A percentile compares a stretch with the other conserved stretches of the same genome.
Evolutionary conservation across 805 yeast genomes (phyloP).

Genomic region (Groenewaldozyma tartarivorans): DNA sequence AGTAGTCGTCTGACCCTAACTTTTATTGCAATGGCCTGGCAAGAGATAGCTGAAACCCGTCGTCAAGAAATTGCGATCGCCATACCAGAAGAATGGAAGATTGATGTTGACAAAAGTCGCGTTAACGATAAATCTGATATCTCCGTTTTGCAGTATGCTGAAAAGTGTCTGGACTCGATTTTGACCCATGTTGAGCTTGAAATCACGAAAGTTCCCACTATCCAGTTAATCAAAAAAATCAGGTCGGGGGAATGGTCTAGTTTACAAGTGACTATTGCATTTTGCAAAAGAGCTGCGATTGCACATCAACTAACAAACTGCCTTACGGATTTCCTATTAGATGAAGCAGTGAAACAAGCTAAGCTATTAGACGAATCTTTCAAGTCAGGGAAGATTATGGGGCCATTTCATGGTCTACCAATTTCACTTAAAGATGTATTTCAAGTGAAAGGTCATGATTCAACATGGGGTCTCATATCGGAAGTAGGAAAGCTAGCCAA

Average conservation of each 20-base stretch:
- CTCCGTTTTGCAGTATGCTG: too few relatives aligned
- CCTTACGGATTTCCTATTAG: constrained; percentile 36
- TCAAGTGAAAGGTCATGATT: constrained; percentile 39
- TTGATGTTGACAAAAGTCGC: too few relatives aligned
- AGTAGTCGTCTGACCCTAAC: too few relatives aligned
- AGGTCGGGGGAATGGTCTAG: constrained; percentile 37
- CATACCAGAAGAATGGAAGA: too few relatives aligned
- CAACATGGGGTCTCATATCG: constrained; percentile 35
- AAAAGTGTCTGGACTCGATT: too few relatives aligned
- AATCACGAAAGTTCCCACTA: constrained; percentile 1
- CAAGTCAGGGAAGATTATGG: too few relatives aligned
- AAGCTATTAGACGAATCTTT: constrained; percentile 43
- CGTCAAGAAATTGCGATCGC: too few relatives aligned
- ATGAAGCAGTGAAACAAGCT: constrained; percentile 51
- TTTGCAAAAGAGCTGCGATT: constrained; percentile 41
- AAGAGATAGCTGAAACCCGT: too few relatives aligned
- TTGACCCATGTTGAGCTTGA: constrained; percentile 2
- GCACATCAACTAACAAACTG: constrained; percentile 34
- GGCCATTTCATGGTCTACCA: constrained; percentile 62
- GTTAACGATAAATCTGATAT: too few relatives aligned
- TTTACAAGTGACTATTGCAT: constrained; percentile 42
- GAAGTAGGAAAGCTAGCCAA: constrained; percentile 29
- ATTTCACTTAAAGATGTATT: constrained; percentile 47
- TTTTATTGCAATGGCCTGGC: too few relatives aligned
- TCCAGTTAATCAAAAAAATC: constrained; percentile 40